Evolutionary conservation across 208 protist species (phyloP), one percentile per base, ranked within the genome.

Genomic region (Wallacemonas collosoma): DNA sequence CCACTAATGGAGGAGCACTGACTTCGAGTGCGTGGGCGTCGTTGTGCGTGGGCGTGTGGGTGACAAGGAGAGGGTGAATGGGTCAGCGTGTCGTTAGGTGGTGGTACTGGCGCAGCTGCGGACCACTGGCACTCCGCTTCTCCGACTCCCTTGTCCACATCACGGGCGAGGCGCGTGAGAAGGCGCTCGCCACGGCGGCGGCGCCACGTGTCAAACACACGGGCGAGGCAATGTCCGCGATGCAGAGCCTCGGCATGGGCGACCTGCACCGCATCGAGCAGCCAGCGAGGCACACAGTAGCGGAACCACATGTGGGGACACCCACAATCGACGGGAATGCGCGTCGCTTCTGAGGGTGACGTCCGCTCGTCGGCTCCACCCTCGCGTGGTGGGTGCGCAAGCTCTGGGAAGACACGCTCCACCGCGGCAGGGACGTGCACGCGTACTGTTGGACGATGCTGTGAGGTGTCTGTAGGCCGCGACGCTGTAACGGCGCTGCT

Each of bases 291-390:
- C 7, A 95, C 55, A 15, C 70, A 78, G 50, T 85, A 67, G 1
- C 84, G 77, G 66, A 90, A 85, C 87, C 87, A 95, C 6, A 63
- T 65, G 64, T 95, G 90, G 0, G 54, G 65, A 65, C 87, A 94
- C n/a, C 77, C 75, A 50, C 79, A 81, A 15, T 36, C 15, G 1
- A 77, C 62, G 17, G 45, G 57, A 66, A n/a, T 69, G 60, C n/a
- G 57, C 17, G 45, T 26, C 26, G 26, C 26, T 26, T 26, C 26
- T 26, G 26, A 26, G 26, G 26, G 26, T 26, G 26, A 26, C 26
- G 26, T 26, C 26, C 14, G 11, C 8, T n/a, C 48, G 48, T 53
- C 48, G 48, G 14, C 11, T 53, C 55, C 17, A 38, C 3, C 51
- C 14, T 2, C 35, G 2, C 12, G 44, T 38, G 48, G 1, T 11